Conservation (phyloP, 768 basidiomycete species). For the Lenzites betulinus region DNA sequence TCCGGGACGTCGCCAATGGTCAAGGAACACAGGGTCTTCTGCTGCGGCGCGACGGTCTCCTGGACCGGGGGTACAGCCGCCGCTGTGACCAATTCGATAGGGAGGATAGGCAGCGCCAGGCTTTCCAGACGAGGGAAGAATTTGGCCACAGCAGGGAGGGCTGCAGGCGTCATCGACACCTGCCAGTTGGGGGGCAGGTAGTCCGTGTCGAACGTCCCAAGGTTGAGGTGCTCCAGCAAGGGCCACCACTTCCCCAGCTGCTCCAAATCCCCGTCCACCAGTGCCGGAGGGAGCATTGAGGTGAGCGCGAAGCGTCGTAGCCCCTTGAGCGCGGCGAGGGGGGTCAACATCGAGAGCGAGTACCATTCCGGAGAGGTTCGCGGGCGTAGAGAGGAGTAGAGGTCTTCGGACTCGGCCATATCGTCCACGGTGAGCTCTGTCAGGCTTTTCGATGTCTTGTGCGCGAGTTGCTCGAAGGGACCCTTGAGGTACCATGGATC, state of each 20-base stretch:
- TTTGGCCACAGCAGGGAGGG: slow-evolving; percentile 25
- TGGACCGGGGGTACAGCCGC: slow-evolving; percentile 5
- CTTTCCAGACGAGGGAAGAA: slow-evolving; percentile 26
- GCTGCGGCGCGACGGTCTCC: slow-evolving; percentile 1
- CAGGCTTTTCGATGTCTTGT: slow-evolving; percentile 24
- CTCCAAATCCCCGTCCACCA: slow-evolving; percentile 30
- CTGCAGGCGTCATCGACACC: slow-evolving; percentile 22
- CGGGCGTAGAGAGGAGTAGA: background rate
- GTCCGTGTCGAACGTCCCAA: slow-evolving; percentile 27
- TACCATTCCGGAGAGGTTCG: slow-evolving; percentile 13
- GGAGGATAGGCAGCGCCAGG: slow-evolving; percentile 22
- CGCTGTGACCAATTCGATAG: slow-evolving; percentile 23
- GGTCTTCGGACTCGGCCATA: slow-evolving; percentile 14
- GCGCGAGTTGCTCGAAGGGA: slow-evolving; percentile 24
- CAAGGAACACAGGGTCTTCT: slow-evolving; percentile 19
- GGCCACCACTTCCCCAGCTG: slow-evolving; percentile 34
- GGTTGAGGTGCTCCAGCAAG: slow-evolving; percentile 27
- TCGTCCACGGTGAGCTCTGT: slow-evolving; percentile 25
- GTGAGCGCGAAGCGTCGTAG: slow-evolving; percentile 30
- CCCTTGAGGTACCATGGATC: slow-evolving; percentile 15
- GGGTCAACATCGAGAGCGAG: slow-evolving; percentile 28
- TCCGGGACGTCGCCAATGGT: slow-evolving; percentile 27
- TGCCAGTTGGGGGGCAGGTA: slow-evolving; percentile 23
- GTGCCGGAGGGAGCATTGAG: slow-evolving; percentile 27
- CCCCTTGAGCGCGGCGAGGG: slow-evolving; percentile 28